These are phyloP conservation scores for Macrolepiota dolichaula DNA, from an alignment of 768 basidiomycete species.

Conservation along the genomic window DNA sequence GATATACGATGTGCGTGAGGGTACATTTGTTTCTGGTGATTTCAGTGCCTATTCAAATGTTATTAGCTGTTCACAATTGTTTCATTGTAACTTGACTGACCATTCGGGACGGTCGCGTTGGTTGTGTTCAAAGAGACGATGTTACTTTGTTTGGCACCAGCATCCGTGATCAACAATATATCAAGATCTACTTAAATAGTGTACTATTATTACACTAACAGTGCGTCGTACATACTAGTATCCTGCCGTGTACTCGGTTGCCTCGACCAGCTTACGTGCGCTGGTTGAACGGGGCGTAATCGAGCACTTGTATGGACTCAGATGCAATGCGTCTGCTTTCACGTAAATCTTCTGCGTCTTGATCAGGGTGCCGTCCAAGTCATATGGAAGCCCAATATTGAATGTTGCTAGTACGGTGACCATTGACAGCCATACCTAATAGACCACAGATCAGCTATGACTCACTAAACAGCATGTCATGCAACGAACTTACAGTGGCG, in stretches of 20 bases:
- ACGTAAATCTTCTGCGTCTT: slow-evolving; percentile 17
- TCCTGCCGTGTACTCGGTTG: slow-evolving; percentile 3
- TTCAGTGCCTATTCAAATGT: not conserved
- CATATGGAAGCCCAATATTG: slow-evolving; percentile 21
- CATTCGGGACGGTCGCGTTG: slow-evolving; percentile 1
- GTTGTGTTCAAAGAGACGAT: not conserved
- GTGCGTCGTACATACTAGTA: not conserved
- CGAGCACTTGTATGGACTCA: slow-evolving; percentile 5
- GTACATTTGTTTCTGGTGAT: not conserved
- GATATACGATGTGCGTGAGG: slow-evolving; percentile 19
- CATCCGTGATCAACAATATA: not conserved
- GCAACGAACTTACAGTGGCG: slow-evolving; percentile 1
- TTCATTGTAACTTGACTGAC: not conserved
- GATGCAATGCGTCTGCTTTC: not conserved
- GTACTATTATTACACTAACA: not conserved
- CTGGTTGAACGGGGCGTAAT: not conserved
- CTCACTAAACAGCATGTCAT: not conserved
- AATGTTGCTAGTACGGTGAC: slow-evolving; percentile 28
- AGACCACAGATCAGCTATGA: not conserved
- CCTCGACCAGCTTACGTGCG: not conserved
- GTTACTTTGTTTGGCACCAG: slow-evolving; percentile 4
- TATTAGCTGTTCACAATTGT: not conserved
- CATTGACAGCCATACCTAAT: slow-evolving; percentile 21
- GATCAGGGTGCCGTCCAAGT: slow-evolving; percentile 19
- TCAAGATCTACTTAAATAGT: not conserved